Conservation (phyloP, 1,139 yeast species). For the Debaryomyces nepalensis region DNA sequence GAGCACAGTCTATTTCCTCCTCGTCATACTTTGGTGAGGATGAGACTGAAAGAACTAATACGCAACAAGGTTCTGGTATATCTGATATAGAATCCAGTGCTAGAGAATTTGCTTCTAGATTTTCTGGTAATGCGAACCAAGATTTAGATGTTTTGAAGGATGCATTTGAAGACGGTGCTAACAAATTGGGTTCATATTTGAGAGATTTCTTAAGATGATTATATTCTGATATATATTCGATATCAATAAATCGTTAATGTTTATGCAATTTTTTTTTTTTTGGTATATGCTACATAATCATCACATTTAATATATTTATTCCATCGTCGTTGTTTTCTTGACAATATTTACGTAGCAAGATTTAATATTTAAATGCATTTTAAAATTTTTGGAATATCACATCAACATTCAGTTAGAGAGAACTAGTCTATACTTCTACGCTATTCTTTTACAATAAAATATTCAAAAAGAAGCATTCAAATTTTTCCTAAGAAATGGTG, state of each 20-base stretch:
- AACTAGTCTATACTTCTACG: too few species aligned
- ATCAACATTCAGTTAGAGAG: too few species aligned
- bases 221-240: background rate
- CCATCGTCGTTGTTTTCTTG: background rate
- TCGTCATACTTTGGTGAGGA: constrained; percentile 92
- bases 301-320: constrained; percentile 8
- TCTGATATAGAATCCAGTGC: constrained; percentile 59
- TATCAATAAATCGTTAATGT: background rate
- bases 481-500: too few species aligned
- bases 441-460: too few species aligned
- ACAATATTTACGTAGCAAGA: too few species aligned
- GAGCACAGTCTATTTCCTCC: constrained; percentile 90
- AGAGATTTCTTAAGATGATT: constrained; percentile 74
- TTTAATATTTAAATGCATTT: too few species aligned
- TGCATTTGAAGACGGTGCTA: constrained; percentile 95
- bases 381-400: too few species aligned
- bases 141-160: constrained; percentile 88
- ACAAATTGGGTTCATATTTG: constrained; percentile 78
- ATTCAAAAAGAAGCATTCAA: too few species aligned
- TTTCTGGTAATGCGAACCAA: constrained; percentile 78
- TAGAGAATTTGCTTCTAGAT: constrained; percentile 69
- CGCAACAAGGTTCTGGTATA: constrained; percentile 32
- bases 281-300: constrained; percentile 8
- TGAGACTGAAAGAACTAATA: constrained; percentile 44
- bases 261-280: background rate